Conservation (phyloP, 83 land plant species). For the Larix sibirica region DNA sequence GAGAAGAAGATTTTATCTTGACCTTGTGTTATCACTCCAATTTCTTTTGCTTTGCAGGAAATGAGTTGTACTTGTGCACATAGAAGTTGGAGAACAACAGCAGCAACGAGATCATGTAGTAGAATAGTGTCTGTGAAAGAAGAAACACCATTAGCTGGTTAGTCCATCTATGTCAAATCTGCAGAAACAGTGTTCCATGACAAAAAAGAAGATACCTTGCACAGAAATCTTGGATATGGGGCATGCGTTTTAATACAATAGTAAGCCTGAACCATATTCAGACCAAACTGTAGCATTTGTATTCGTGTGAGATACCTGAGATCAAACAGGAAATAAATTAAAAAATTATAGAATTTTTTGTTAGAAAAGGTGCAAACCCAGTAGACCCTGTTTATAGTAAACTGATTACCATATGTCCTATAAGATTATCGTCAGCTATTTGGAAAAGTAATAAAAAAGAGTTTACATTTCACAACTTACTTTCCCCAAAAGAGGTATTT, state of each 20-base stretch:
- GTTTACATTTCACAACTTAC: constrained; percentile 19
- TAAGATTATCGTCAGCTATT: not conserved
- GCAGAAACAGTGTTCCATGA: not conserved
- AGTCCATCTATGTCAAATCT: not conserved
- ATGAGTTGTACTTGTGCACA: constrained; percentile 24
- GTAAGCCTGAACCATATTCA: constrained; percentile 39
- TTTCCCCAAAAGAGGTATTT: constrained; percentile 58
- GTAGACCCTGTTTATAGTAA: not conserved
- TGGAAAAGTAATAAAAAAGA: not conserved
- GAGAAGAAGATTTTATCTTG: not conserved
- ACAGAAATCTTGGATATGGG: constrained; percentile 38
- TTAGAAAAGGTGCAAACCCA: not conserved
- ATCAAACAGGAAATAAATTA: not conserved
- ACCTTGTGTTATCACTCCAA: not conserved
- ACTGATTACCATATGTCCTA: not conserved
- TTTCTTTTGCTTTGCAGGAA: not conserved
- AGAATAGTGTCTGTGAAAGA: constrained; percentile 32
- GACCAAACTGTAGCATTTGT: constrained; percentile 37
- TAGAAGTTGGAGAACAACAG: constrained; percentile 37
- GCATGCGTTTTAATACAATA: constrained; percentile 26
- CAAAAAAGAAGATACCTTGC: constrained; percentile 17
- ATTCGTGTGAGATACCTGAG: constrained; percentile 42
- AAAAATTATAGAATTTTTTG: too few species aligned
- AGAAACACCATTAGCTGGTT: not conserved
- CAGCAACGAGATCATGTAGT: constrained; percentile 44